Conservation (phyloP, 2,329 filamentous ascomycete species). For the Nemania abortiva region DNA sequence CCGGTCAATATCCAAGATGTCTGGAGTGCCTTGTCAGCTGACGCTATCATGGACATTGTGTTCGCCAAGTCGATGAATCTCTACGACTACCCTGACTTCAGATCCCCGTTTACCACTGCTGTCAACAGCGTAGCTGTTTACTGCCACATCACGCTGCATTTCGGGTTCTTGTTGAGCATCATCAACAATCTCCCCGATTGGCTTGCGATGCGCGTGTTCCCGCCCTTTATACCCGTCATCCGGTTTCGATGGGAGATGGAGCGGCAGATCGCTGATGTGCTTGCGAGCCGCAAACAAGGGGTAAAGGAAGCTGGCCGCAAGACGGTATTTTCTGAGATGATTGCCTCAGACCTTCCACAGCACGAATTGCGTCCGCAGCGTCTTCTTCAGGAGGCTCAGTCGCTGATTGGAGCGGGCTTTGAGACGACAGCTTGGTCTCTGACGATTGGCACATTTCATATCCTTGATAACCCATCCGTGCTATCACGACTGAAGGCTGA, state of each 20-base stretch:
- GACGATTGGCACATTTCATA: constrained; percentile 31
- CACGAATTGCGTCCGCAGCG: constrained; percentile 15
- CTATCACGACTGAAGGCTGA: constrained; percentile 19
- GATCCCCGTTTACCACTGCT: constrained; percentile 20
- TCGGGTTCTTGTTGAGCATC: constrained; percentile 18
- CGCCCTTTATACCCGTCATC: constrained; percentile 22
- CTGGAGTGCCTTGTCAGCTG: constrained; percentile 29
- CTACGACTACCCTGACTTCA: constrained; percentile 26
- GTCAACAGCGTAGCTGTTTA: constrained; percentile 20
- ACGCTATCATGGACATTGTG: constrained; percentile 33
- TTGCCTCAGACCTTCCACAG: constrained; percentile 18
- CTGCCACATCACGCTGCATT: constrained; percentile 25
- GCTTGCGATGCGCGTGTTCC: constrained; percentile 22
- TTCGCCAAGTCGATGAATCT: constrained; percentile 25
- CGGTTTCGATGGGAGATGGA: constrained; percentile 32
- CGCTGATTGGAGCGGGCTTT: constrained; percentile 41
- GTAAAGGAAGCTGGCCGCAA: background rate
- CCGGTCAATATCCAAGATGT: constrained; percentile 32
- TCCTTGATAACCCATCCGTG: constrained; percentile 27
- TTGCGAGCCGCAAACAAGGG: constrained; percentile 6
- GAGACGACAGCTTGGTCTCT: constrained; percentile 47
- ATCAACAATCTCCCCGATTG: constrained; percentile 23
- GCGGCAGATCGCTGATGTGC: constrained; percentile 28
- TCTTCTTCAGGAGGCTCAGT: constrained; percentile 35
- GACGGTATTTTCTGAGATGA: constrained; percentile 23